These are phyloP conservation scores for Vararia minispora DNA, from an alignment of 768 basidiomycete genomes.

Conservation along the genomic window DNA sequence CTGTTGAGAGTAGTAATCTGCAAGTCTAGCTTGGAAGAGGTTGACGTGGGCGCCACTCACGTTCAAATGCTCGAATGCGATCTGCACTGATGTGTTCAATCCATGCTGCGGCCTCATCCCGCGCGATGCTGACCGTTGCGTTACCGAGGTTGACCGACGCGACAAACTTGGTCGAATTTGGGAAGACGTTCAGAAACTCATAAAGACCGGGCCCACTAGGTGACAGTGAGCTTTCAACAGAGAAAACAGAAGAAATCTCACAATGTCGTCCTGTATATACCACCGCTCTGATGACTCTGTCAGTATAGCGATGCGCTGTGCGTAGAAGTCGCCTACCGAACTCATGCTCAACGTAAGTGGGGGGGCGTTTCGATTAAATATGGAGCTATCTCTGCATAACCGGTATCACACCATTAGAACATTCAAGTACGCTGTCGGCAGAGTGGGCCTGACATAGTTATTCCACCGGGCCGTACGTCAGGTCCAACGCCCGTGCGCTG, in stretches of 20 bases:
- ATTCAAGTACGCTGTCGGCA: no score
- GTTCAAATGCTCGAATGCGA: slow-evolving; percentile 18
- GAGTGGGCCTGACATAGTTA: slow-evolving; percentile 15
- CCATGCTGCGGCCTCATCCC: slow-evolving; percentile 17
- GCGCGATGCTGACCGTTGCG: slow-evolving; percentile 18
- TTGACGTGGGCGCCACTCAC: slow-evolving; percentile 8
- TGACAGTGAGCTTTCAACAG: background rate
- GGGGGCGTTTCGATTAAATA: slow-evolving; percentile 14
- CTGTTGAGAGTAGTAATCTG: background rate
- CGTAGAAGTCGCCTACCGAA: slow-evolving; percentile 11
- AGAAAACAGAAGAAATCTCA: slow-evolving; percentile 1
- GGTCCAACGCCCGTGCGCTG: slow-evolving; percentile 20
- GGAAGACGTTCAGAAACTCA: slow-evolving; percentile 18
- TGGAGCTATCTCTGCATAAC: slow-evolving; percentile 16
- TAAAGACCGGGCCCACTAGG: slow-evolving; percentile 19
- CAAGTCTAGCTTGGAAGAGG: background rate
- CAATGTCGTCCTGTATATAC: slow-evolving; percentile 21
- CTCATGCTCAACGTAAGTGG: slow-evolving; percentile 16
- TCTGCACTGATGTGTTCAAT: slow-evolving; percentile 17
- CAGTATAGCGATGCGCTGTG: background rate
- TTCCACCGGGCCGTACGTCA: slow-evolving; percentile 20
- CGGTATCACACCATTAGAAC: background rate
- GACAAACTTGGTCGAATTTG: slow-evolving; percentile 16
- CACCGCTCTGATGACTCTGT: slow-evolving; percentile 14
- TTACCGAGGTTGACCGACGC: slow-evolving; percentile 23